Base-by-base conservation (phyloP, 176 grass and related monocot genomes). In the Bolboschoenus planiculmis region DNA sequence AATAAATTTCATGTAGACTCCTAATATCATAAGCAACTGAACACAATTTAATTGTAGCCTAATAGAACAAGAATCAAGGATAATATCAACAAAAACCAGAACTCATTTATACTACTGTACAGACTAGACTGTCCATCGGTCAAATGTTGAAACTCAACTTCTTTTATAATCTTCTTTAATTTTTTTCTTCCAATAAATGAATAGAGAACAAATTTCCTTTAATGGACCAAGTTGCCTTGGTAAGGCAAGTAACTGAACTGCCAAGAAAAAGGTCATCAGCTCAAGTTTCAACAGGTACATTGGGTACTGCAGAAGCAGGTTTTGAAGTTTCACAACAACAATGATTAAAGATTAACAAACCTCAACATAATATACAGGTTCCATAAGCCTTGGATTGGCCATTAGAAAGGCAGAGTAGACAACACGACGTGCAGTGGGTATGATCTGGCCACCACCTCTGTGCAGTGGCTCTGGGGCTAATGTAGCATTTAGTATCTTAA, bases 351-450 rank as follows among this genome's bases (percentile, higher is more conserved):
- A 27, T 54, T 34, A 42, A 46, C 84, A 85, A 63, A 95, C 96
- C 96, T 99, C 96, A 56, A 99, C 89, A 72, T 99, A 99, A 84
- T 98, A 99, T 43, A 95, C 96, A 80, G 96, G 96, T 66, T 99
- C 96, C 96, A 99, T 99, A 37, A 99, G 92, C 42, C 96, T 85
- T 20, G 96, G 96, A 82, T 91, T 99, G 36, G 92, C 96, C 96
- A 99, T 95, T 26, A 99, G 78, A 81, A 99, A 99, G 44, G 96
- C 91, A 36, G 96, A 95, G 77, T 99, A 99, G n/a, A 99, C 96
- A 67, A 99, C 96, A 53, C 96, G 84, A 3, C 96, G 90, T 24
- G 96, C 92, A 14, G 96, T 99, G 42, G 96, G 96, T 65, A 99
- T 99, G 79, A 99, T 99, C 85, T 99, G 96, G 24, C 96, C 96